These are phyloP conservation scores for Liquidambar formosana DNA, from an alignment of 164 flowering plant species.

Conservation along the genomic window DNA sequence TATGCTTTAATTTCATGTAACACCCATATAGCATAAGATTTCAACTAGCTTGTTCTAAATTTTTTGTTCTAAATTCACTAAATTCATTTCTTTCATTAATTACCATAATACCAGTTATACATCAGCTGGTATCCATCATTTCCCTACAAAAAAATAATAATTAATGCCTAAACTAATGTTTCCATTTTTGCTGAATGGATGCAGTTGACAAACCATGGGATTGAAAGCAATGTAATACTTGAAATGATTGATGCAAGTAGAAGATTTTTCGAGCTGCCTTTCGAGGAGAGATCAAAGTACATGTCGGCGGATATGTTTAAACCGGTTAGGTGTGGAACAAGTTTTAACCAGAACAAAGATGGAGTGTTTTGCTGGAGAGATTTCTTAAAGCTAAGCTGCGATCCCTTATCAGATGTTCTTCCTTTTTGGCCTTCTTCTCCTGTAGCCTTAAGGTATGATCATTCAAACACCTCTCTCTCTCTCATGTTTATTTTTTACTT, in stretches of 20 bases:
- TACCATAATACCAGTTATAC: too few relatives aligned
- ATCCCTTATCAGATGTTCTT: slow-evolving; percentile 45
- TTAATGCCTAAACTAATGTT: too few relatives aligned
- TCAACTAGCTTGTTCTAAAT: too few relatives aligned
- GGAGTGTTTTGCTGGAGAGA: slow-evolving; percentile 91
- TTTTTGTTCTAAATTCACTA: too few relatives aligned
- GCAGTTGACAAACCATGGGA: slow-evolving; percentile 83
- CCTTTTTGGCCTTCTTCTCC: slow-evolving; percentile 85
- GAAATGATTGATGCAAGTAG: slow-evolving; percentile 49
- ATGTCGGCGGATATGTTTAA: slow-evolving; percentile 64
- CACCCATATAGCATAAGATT: too few relatives aligned
- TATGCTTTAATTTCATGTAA: too few relatives aligned
- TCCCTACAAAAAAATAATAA: too few relatives aligned
- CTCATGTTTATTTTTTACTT: too few relatives aligned
- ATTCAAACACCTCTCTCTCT: too few relatives aligned
- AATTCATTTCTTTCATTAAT: too few relatives aligned
- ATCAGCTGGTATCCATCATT: too few relatives aligned
- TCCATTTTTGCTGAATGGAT: not conserved
- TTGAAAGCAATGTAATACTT: slow-evolving; percentile 37
- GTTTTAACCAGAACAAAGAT: slow-evolving; percentile 81
- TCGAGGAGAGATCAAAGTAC: slow-evolving; percentile 64
- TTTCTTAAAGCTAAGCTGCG: slow-evolving; percentile 69
- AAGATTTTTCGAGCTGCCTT: slow-evolving; percentile 75
- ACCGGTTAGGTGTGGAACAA: slow-evolving; percentile 84
- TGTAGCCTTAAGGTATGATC: slow-evolving; percentile 49